Conservation (phyloP, 495 filamentous ascomycete species). For the Xylaria curta region DNA sequence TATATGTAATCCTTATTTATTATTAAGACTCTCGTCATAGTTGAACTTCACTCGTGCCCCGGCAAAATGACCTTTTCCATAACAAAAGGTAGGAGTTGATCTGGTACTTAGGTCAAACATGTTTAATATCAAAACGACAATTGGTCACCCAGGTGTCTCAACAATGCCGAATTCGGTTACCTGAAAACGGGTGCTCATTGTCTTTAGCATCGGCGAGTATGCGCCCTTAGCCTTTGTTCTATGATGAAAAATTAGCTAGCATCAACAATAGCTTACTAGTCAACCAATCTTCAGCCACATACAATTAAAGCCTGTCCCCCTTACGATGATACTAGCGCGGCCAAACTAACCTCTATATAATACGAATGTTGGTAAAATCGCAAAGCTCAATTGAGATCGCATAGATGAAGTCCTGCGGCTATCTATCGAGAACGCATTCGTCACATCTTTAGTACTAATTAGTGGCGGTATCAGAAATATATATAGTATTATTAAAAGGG, state of each 20-base stretch:
- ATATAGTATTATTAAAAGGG: not conserved
- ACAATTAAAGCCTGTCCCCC: not conserved
- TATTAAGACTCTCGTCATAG: not conserved
- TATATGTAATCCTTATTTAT: not conserved
- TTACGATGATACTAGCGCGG: not conserved
- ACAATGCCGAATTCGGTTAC: not conserved
- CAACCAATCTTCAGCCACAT: not conserved
- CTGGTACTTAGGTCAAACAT: not conserved
- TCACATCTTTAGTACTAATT: not conserved
- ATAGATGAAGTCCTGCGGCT: not conserved
- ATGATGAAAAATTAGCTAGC: not conserved
- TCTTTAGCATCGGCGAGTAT: not conserved
- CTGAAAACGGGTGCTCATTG: not conserved
- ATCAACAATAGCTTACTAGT: not conserved
- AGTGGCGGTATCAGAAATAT: not conserved
- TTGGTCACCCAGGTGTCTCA: not conserved
- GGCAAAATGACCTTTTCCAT: not conserved
- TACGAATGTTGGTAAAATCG: not conserved
- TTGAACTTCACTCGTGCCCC: not conserved
- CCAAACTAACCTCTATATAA: not conserved
- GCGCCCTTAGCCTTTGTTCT: not conserved
- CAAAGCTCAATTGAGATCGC: not conserved
- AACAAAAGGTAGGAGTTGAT: not conserved
- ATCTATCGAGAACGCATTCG: not conserved
- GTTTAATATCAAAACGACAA: not conserved